Base-by-base conservation (phyloP, 305 asterid genomes). In the Fraxinus velutina region DNA sequence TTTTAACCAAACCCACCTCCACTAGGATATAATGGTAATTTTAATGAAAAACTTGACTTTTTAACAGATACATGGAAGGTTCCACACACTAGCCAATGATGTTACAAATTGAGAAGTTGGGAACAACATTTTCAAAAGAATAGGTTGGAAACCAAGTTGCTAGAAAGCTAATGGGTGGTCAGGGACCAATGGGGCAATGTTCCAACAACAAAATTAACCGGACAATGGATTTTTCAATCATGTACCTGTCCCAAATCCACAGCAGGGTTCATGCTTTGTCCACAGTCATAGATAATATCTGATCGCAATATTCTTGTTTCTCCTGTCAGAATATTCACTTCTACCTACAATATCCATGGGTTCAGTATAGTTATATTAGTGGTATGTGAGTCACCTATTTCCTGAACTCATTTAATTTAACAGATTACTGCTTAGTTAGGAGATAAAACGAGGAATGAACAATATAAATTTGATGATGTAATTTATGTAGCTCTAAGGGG, bases 251-350 rank as follows among this genome's bases (percentile, higher is more conserved):
- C 97, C 89, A 93, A 75, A 85, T 93, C 97, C 60, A 91, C 92
- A 6, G 97, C 96, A 4, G 94, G 97, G 75, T 91, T 93, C 90
- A 92, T 70, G 89, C 97, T 92, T 86, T 92, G 94, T 30, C 97
- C 96, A n/a, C 92, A 91, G 78, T 92, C 97, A 73, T 93, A 93
- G 2, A 90, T 84, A 7, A 91, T 88, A 83, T 91, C 94, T 33
- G 93, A 62, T 84, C 80, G 86, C 89, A 93, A 68, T 44, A 90
- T 83, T 81, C 79, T 88, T 39, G 92, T 89, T 80, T 90, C 93
- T 80, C 96, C 96, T 0, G 96, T 89, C 52, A 91, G 83, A 82
- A 88, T 79, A 55, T 90, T 86, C 50, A 92, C 83, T 88, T 91
- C 96, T 19, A 91, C 97, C 97, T 92, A 88, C 83, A 83, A 34